Evolutionary conservation across 441 rosid species (phyloP).

Genomic region (Syzygium malaccense): DNA sequence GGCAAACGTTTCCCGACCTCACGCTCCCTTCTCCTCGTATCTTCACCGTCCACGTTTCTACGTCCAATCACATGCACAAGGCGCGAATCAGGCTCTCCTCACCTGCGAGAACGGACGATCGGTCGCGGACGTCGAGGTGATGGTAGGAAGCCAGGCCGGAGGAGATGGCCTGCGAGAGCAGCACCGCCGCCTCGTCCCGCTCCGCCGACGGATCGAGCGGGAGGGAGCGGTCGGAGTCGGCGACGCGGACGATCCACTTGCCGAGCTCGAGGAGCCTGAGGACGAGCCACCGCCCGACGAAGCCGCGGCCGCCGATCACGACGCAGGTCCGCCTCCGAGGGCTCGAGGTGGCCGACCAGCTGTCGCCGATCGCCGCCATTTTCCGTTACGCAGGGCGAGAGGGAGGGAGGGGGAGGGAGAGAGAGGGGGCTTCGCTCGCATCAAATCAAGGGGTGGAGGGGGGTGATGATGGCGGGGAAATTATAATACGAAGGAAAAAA

Average conservation of each 20-base stretch:
- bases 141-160: slow-evolving; percentile 59
- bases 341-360: slow-evolving; percentile 22
- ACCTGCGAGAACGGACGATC: slow-evolving; percentile 32
- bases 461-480: not conserved
- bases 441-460: not conserved
- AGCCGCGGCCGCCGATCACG: slow-evolving; percentile 81
- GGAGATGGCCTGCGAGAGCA: slow-evolving; percentile 47
- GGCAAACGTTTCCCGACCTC: not conserved
- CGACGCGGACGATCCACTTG: slow-evolving; percentile 74
- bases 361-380: slow-evolving; percentile 26
- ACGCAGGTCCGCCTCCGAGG: slow-evolving; percentile 46
- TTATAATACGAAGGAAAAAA: not conserved
- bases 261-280: slow-evolving; percentile 50
- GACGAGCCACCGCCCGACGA: slow-evolving; percentile 75
- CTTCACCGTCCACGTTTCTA: slow-evolving; percentile 22
- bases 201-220: slow-evolving; percentile 36
- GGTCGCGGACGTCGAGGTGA: slow-evolving; percentile 54
- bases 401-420: not conserved
- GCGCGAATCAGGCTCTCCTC: not conserved
- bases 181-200: slow-evolving; percentile 23
- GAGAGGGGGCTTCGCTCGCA: not conserved
- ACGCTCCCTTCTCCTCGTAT: not conserved
- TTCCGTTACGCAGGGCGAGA: not conserved
- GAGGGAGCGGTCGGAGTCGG: slow-evolving; percentile 47
- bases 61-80: not conserved